Percentiles rank a stretch among this genome's conserved stretches.
phyloP scores from a whole-genome alignment of 108 stramenopile species.

The Skeletonema menzelii region DNA sequence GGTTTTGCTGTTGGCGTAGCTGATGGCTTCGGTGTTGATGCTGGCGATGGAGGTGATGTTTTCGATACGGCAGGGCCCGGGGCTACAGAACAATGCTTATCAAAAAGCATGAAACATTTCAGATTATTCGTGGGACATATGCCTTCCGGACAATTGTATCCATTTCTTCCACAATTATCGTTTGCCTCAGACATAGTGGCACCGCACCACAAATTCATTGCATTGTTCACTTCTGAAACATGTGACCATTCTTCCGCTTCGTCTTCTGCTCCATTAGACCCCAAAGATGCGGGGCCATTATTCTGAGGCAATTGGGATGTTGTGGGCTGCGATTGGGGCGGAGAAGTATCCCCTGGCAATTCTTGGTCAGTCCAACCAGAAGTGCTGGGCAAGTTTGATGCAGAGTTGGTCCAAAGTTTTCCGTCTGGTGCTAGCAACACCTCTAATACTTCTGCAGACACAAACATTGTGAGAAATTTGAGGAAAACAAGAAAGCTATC shows the following conservation, averaged over 20 bases:
- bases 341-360: neutral
- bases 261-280: neutral
- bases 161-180: constrained; percentile 29
- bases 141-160: constrained; percentile 34
- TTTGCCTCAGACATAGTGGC: constrained; percentile 20
- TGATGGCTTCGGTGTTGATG: neutral
- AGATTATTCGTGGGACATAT: constrained; percentile 23
- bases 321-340: neutral
- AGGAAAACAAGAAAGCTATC: neutral
- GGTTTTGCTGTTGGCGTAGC: constrained; percentile 1
- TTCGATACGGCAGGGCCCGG: neutral
- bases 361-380: neutral
- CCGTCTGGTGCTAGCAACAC: constrained; percentile 17
- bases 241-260: constrained; percentile 34
- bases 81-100: neutral
- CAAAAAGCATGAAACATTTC: constrained; percentile 33
- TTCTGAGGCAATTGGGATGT: no score
- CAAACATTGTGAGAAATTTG: constrained; percentile 10
- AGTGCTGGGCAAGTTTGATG: neutral
- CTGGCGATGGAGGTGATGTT: neutral
- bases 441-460: neutral
- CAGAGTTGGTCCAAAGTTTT: neutral
- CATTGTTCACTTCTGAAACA: neutral
- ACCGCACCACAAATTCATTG: constrained; percentile 34
- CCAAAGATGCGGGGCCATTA: neutral